Base-by-base conservation (phyloP, 768 basidiomycete genomes). In the Suillus plorans region DNA sequence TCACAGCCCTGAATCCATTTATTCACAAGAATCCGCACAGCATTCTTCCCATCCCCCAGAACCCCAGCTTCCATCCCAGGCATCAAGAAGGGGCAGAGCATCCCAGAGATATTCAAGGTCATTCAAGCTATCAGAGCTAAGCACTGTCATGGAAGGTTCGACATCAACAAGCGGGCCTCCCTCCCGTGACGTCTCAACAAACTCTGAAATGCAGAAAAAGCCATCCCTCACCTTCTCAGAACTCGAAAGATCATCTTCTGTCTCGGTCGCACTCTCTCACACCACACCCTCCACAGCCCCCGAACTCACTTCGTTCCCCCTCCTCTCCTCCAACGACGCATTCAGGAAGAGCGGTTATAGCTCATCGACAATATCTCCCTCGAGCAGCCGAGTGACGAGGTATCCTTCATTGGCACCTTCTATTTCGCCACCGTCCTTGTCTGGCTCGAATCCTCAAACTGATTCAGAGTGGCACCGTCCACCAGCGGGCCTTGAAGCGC, bases 331-430 rank as follows among this genome's bases (percentile, higher is more conserved):
- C 5, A 59, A 39, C 62, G 63, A 56, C 62, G 60, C 68, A 49
- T 75, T 75, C 64, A 75, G 74, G n/a, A 75, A 69, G 42, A 50
- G 41, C 0, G 66, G 62, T 8, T 76, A 73, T 12, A 36, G 65
- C 2, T 68, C 63, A 41, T 71, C 75, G 62, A 66, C 63, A 12
- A 1, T 25, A 16, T 68, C 71, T 31, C 10, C 44, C 12, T 70
- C 70, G 6, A 72, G 67, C 2, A 66, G 71, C 1, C 52, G 55
- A 41, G 8, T 63, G 2, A 75, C 74, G 5, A 74, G 75, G 9
- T 75, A 75, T 57, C 74, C 74, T 4, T 75, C 74, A 2, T 64
- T 77, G 8, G 63, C 72, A 20, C 2, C 61, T 3, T 75, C 74
- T 12, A 76, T 65, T 18, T 4, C 57, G 4, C 56, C 41, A 18